Evolutionary conservation across 345 rosid genomes (phyloP).

Genomic region (Microthlaspi erraticum): DNA sequence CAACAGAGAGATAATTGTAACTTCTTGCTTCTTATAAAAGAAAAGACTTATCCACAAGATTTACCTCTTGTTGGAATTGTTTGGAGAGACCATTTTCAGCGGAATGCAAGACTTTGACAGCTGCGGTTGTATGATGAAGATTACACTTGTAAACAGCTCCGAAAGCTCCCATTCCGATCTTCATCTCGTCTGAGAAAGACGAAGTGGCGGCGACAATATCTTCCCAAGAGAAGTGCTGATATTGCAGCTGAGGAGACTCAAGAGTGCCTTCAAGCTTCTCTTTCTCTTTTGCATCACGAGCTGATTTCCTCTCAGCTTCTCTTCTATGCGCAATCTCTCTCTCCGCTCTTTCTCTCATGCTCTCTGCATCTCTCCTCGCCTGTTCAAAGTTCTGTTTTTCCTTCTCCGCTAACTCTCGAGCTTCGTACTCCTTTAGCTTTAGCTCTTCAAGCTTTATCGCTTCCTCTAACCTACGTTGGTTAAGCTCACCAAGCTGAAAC

Average conservation of each 20-base stretch:
- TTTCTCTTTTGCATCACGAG: constrained; percentile 69
- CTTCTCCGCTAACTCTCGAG: constrained; percentile 59
- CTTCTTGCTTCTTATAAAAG: not conserved
- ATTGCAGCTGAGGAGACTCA: constrained; percentile 53
- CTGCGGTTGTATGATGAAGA: constrained; percentile 49
- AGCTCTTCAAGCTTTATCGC: constrained; percentile 68
- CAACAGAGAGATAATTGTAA: constrained; percentile 27
- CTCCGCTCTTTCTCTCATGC: constrained; percentile 54
- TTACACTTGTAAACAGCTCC: constrained; percentile 50
- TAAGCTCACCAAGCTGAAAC: constrained; percentile 50
- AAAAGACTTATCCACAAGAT: constrained; percentile 1
- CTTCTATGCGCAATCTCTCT: constrained; percentile 63
- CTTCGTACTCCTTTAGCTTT: constrained; percentile 56
- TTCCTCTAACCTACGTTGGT: constrained; percentile 62
- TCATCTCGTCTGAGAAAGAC: constrained; percentile 44
- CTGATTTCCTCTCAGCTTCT: constrained; percentile 67
- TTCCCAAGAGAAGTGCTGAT: constrained; percentile 49
- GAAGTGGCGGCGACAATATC: constrained; percentile 46
- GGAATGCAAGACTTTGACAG: constrained; percentile 48
- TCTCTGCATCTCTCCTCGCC: constrained; percentile 64
- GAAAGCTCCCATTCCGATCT: constrained; percentile 46
- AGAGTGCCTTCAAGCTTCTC: constrained; percentile 64
- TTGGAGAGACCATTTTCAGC: constrained; percentile 37
- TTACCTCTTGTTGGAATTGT: constrained; percentile 47
- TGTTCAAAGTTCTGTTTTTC: constrained; percentile 66